phyloP scores from a whole-genome alignment of 257 asterid genomes.

The Scutellaria minor region DNA sequence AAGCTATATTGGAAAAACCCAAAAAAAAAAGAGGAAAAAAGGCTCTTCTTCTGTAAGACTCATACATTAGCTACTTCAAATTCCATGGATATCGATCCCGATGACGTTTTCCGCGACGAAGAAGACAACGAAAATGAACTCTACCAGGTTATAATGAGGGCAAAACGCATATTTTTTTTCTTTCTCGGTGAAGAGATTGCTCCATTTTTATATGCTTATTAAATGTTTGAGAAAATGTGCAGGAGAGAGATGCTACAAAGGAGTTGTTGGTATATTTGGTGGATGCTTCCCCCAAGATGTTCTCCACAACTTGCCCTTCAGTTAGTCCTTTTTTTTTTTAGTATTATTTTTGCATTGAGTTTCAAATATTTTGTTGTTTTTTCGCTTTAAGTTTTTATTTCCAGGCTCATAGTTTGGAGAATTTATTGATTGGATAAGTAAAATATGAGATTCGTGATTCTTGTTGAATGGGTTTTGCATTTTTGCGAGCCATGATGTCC shows the following conservation, averaged over 20 bases:
- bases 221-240: conserved; percentile 39
- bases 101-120: conserved; percentile 84
- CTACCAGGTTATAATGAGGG: conserved; percentile 46
- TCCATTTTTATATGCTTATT: conserved; percentile 14
- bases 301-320: conserved; percentile 56
- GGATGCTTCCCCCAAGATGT: conserved; percentile 98
- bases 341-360: conserved; percentile 1
- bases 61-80: background rate
- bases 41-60: conserved; percentile 24
- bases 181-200: background rate
- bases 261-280: conserved; percentile 79
- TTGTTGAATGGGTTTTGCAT: background rate
- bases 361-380: background rate
- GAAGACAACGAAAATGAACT: conserved; percentile 74
- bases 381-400: background rate
- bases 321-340: conserved; percentile 37
- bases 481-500: background rate
- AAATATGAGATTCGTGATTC: background rate
- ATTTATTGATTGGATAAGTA: conserved; percentile 1
- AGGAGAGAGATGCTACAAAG: conserved; percentile 72
- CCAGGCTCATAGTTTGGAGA: conserved; percentile 8
- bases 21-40: background rate
- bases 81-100: conserved; percentile 90
- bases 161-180: background rate
- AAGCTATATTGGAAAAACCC: background rate